Base-by-base conservation (phyloP, 768 basidiomycete genomes). In the Trichaptum fuscoviolaceum region DNA sequence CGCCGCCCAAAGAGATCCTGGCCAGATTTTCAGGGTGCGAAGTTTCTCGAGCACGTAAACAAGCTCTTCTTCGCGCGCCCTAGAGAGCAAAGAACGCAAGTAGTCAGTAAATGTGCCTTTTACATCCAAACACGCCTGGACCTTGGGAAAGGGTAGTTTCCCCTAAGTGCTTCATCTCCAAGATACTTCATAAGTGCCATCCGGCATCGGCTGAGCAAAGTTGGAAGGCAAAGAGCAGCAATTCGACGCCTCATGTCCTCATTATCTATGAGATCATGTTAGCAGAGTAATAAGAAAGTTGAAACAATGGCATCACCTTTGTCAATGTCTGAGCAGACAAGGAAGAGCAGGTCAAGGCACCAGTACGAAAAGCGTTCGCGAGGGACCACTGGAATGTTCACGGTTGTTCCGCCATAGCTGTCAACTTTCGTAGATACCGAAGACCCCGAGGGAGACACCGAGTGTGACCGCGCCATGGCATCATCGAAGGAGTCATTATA, bases 281-380 rank as follows among this genome's bases (percentile, higher is more conserved):
- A 67, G 65, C 1, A 24, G 35, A 8, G 26, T 26, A 9, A 18
- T 62, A 58, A 57, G n/a, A 42, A 25, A 6, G 24, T 1, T 25
- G 57, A 27, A 30, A 36, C 18, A 35, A 60, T 6, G 67, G 79
- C 30, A 67, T 25, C 24, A 89, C 91, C 90, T 76, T 80, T 82
- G 0, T 84, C 85, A 0, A 80, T 79, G 70, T 87, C 78, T 0
- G 91, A 90, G 71, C 92, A 95, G 34, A 95, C 81, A 69, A 91
- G 73, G 75, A 96, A 95, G 35, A 96, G 74, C 12, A 95, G 77
- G 71, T 96, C 94, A 65, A 96, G 89, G 73, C 92, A 95, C 94
- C 94, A 96, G 77, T 93, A 95, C 7, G 92, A 89, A 73, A 96
- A 96, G 8, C 93, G 83, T 74, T 96, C 95, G 52, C 94, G 80